Conservation (phyloP, 768 basidiomycete genomes). For the Artomyces pyxidatus region DNA sequence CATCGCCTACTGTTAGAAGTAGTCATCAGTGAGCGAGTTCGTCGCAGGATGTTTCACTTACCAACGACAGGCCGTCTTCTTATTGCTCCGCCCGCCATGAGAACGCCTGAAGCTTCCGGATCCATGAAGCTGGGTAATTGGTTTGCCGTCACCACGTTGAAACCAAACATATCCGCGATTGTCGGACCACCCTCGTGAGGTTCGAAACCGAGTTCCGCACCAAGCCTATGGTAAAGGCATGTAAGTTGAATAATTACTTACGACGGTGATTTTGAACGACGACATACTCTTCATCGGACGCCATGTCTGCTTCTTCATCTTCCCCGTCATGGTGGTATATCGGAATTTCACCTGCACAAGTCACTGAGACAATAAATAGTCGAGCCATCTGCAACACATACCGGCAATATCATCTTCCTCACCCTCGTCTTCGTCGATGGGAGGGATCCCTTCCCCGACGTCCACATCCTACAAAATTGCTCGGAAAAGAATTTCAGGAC, state of each 20-base stretch:
- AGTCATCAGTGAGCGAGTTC: neutral
- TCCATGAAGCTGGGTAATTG: slow-evolving; percentile 17
- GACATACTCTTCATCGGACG: slow-evolving; percentile 58
- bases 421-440: slow-evolving; percentile 28
- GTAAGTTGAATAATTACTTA: neutral
- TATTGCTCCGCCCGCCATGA: slow-evolving; percentile 13
- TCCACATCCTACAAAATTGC: slow-evolving; percentile 23
- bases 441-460: slow-evolving; percentile 27
- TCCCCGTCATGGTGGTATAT: slow-evolving; percentile 47
- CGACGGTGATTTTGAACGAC: slow-evolving; percentile 10
- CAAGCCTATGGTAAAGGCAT: slow-evolving; percentile 18
- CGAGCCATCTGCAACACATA: slow-evolving; percentile 20
- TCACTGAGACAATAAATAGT: neutral
- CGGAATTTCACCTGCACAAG: slow-evolving; percentile 6
- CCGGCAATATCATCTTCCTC: slow-evolving; percentile 53
- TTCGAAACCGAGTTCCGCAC: slow-evolving; percentile 26
- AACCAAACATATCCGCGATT: slow-evolving; percentile 14
- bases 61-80: slow-evolving; percentile 14
- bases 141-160: slow-evolving; percentile 12
- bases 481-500: neutral
- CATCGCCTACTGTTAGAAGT: slow-evolving; percentile 24
- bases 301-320: slow-evolving; percentile 51
- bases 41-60: neutral
- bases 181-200: slow-evolving; percentile 19
- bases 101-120: slow-evolving; percentile 11